These are phyloP conservation scores for Kwoniella dendrophila DNA, from an alignment of 768 basidiomycete genomes.

Conservation along the genomic window DNA sequence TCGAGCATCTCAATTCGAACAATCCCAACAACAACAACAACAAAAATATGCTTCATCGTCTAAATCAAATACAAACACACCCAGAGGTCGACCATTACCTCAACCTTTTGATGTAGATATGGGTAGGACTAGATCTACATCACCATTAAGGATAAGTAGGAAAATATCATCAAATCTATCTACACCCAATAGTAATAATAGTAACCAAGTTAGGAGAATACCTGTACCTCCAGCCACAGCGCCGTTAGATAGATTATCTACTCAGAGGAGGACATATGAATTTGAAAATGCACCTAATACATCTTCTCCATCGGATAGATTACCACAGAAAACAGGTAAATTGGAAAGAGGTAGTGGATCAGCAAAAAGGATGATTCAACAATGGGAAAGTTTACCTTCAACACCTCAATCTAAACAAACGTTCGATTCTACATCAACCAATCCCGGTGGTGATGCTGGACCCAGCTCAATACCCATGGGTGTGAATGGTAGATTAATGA, in stretches of 20 bases:
- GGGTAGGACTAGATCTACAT: constrained; percentile 32
- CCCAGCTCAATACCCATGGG: constrained; percentile 11
- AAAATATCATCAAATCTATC: constrained; percentile 2
- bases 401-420: constrained; percentile 6
- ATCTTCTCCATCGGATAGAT: neutral
- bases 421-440: constrained; percentile 4
- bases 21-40: constrained; percentile 1
- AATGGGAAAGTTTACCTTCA: constrained; percentile 40
- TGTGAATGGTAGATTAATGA: constrained; percentile 23
- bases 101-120: constrained; percentile 9
- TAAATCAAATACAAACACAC: too few species aligned
- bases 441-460: too few species aligned
- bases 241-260: constrained; percentile 22
- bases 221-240: constrained; percentile 40
- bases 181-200: too few species aligned
- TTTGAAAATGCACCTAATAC: constrained; percentile 3
- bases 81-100: constrained; percentile 18
- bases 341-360: constrained; percentile 42
- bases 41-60: constrained; percentile 9
- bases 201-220: constrained; percentile 21
- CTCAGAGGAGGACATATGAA: constrained; percentile 17
- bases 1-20: constrained; percentile 38
- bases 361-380: constrained; percentile 44
- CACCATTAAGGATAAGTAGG: constrained; percentile 34
- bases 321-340: constrained; percentile 15